Percentiles rank a stretch among this genome's conserved stretches.
Conservation (phyloP, 1,284 basidiomycete species). For the Flammula alnicola region DNA sequence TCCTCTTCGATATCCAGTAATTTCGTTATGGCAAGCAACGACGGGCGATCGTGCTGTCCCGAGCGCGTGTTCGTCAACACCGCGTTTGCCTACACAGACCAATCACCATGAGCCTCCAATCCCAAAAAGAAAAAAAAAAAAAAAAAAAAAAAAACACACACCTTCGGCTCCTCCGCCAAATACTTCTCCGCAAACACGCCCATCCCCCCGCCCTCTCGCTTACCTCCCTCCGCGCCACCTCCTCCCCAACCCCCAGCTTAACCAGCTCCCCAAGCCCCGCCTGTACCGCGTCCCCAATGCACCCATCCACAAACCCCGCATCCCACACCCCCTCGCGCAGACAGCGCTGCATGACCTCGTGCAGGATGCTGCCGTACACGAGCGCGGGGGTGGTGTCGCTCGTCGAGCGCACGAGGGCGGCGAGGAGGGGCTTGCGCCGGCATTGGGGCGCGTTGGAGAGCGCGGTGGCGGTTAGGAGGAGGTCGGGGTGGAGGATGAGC, state of each 20-base stretch:
- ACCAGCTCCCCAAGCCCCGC: slow-evolving; percentile 63
- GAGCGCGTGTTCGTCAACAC: slow-evolving; percentile 68
- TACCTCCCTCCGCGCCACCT: slow-evolving; percentile 69
- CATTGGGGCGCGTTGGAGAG: slow-evolving; percentile 85
- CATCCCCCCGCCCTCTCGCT: slow-evolving; percentile 67
- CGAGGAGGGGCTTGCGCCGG: slow-evolving; percentile 79
- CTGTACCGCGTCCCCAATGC: slow-evolving; percentile 59
- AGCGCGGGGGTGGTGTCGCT: slow-evolving; percentile 65
- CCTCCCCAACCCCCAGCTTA: slow-evolving; percentile 60
- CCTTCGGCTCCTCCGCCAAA: slow-evolving; percentile 64
- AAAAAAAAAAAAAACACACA: slow-evolving; percentile 28
- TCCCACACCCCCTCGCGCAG: slow-evolving; percentile 67
- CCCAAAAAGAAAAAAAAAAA: not conserved
- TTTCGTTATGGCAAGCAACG: slow-evolving; percentile 72
- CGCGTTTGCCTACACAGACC: slow-evolving; percentile 58
- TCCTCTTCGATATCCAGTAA: slow-evolving; percentile 94
- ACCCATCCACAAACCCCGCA: slow-evolving; percentile 54
- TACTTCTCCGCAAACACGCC: slow-evolving; percentile 67
- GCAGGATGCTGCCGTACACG: slow-evolving; percentile 90
- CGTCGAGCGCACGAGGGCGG: slow-evolving; percentile 59
- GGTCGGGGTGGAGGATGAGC: slow-evolving; percentile 87
- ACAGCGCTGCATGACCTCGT: slow-evolving; percentile 86
- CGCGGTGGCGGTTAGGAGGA: slow-evolving; percentile 87
- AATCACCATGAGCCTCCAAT: no score
- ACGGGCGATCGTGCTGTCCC: slow-evolving; percentile 45